These are phyloP conservation scores for Scenedesmus sp. DNA, from an alignment of 163 green algal species.

Conservation along the genomic window DNA sequence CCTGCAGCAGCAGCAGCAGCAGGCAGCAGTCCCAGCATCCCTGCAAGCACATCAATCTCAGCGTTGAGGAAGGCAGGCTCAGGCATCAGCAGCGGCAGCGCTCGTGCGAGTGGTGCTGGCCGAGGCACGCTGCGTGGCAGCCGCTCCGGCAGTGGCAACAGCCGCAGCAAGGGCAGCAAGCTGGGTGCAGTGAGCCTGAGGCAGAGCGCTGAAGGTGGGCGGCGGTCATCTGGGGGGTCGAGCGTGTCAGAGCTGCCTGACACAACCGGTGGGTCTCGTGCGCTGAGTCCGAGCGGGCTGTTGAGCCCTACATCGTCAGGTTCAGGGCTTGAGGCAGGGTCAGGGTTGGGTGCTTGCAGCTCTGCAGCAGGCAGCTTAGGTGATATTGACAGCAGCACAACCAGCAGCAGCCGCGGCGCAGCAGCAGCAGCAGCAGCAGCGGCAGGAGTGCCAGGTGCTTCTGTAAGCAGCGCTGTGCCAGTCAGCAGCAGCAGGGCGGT, in stretches of 20 bases:
- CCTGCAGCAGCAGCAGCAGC: conserved; percentile 30
- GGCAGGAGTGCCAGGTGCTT: neutral
- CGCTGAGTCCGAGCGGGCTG: neutral
- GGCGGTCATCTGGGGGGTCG: neutral
- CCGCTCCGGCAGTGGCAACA: neutral
- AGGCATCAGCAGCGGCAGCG: neutral
- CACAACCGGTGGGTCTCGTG: neutral
- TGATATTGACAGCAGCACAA: neutral
- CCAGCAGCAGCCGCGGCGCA: neutral
- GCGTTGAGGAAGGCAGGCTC: neutral
- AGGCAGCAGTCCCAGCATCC: neutral
- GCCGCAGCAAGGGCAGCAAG: neutral
- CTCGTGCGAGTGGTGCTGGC: neutral
- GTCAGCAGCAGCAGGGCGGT: neutral
- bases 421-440: neutral
- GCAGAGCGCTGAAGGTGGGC: conserved; percentile 1
- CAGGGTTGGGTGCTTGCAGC: neutral
- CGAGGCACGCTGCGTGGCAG: neutral
- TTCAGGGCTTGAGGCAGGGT: neutral
- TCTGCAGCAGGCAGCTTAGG: neutral
- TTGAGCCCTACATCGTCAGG: neutral
- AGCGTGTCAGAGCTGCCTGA: neutral
- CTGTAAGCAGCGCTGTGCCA: neutral
- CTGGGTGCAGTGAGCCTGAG: conserved; percentile 40
- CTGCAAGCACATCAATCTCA: neutral